A percentile compares a stretch with the other conserved stretches of the same genome.
phyloP scores from a whole-genome alignment of 148 eudicot species.

The Fagopyrum tataricum region DNA sequence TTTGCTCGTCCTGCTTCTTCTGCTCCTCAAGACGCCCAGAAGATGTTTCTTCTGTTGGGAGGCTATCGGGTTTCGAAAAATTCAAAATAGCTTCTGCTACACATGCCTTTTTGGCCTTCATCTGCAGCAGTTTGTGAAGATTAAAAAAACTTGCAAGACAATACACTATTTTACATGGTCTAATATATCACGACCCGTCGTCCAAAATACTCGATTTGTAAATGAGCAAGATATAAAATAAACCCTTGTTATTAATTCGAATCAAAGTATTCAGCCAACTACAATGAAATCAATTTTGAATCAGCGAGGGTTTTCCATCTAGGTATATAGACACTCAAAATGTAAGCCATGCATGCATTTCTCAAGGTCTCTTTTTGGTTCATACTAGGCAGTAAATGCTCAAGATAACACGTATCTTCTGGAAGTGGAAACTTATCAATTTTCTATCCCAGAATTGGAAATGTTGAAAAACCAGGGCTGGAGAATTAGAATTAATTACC shows the following conservation, averaged over 20 bases:
- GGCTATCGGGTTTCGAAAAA: background rate
- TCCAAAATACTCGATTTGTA: background rate
- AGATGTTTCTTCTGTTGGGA: background rate
- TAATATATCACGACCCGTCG: background rate
- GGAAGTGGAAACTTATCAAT: background rate
- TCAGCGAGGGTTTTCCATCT: background rate
- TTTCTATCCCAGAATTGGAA: background rate
- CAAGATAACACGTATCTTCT: constrained; percentile 1
- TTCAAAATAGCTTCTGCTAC: background rate
- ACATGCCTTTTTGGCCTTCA: constrained; percentile 10
- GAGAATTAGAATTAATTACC: background rate
- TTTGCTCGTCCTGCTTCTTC: background rate
- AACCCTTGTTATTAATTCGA: background rate
- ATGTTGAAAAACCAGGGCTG: constrained; percentile 1
- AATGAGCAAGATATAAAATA: background rate
- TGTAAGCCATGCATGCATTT: background rate
- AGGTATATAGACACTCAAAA: background rate
- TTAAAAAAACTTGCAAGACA: background rate
- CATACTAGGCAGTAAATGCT: background rate
- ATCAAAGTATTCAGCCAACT: background rate
- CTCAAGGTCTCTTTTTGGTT: background rate
- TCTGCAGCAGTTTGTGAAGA: constrained; percentile 4
- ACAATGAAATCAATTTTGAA: background rate
- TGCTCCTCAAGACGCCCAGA: background rate
- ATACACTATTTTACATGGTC: background rate